These are phyloP conservation scores for Tuctoria greenei DNA, from an alignment of 176 grass and related monocot species.

Conservation along the genomic window DNA sequence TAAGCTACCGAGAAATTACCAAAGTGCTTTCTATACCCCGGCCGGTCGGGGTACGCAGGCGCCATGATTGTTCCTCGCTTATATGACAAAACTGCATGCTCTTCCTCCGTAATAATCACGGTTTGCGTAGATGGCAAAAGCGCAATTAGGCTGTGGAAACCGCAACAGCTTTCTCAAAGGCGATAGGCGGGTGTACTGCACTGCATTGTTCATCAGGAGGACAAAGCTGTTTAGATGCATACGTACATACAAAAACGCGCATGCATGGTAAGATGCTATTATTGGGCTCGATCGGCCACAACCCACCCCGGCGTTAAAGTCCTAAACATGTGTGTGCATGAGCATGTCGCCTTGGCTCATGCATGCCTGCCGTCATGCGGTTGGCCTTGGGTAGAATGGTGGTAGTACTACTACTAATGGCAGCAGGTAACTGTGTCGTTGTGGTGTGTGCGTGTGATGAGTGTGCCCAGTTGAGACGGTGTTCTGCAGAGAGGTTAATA, in stretches of 20 bases:
- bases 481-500: background rate
- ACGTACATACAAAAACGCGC: constrained; percentile 7
- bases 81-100: constrained; percentile 1
- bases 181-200: no score
- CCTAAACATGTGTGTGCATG: constrained; percentile 26
- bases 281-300: constrained; percentile 19
- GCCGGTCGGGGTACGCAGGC: constrained; percentile 7
- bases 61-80: constrained; percentile 29
- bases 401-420: no score
- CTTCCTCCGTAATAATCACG: constrained; percentile 19
- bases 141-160: background rate
- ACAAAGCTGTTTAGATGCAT: background rate
- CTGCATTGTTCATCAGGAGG: background rate
- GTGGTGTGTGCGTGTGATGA: constrained; percentile 20
- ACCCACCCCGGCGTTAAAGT: constrained; percentile 20
- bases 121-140: constrained; percentile 14
- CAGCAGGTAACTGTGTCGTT: background rate
- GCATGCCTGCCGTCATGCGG: no score
- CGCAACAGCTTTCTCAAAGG: constrained; percentile 24
- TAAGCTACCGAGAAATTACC: background rate
- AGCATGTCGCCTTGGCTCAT: constrained; percentile 6
- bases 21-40: constrained; percentile 31
- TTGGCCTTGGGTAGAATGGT: no score
- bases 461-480: constrained; percentile 23
- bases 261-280: constrained; percentile 17